A percentile compares a stretch with the other conserved stretches of the same genome.
Evolutionary conservation across 1,139 yeast genomes (phyloP).

Genomic region (Lodderomyces orthopsilosis): DNA sequence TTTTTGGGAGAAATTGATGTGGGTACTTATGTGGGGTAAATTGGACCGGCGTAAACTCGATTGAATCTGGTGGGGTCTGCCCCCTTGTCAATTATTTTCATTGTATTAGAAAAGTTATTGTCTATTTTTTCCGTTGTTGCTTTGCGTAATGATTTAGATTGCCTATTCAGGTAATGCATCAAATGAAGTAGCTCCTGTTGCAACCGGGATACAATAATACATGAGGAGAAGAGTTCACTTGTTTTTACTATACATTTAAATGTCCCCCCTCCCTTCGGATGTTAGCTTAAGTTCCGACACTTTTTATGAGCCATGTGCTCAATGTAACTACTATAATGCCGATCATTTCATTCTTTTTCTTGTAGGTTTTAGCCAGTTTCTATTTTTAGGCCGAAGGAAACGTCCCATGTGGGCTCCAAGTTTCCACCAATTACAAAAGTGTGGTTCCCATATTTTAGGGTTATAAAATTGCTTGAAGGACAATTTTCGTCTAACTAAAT

Average conservation of each 20-base stretch:
- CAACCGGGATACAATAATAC: not conserved
- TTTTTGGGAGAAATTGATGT: not conserved
- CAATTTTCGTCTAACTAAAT: not conserved
- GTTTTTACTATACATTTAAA: too few species aligned
- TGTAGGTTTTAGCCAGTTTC: not conserved
- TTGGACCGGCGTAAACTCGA: not conserved
- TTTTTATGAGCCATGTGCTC: not conserved
- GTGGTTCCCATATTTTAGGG: too few species aligned
- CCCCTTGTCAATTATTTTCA: too few species aligned
- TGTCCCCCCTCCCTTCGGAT: not conserved
- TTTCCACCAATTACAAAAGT: too few species aligned
- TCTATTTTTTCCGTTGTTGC: not conserved
- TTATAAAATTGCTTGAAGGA: too few species aligned
- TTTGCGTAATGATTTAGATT: constrained; percentile 1
- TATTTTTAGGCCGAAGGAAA: not conserved
- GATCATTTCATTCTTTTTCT: not conserved
- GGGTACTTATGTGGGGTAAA: not conserved
- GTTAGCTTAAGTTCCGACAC: not conserved
- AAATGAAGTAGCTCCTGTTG: not conserved
- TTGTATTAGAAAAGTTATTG: too few species aligned
- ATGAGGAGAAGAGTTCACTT: not conserved
- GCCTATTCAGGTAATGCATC: not conserved
- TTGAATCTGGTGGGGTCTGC: too few species aligned
- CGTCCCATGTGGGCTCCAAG: not conserved
- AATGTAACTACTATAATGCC: too few species aligned